Evolutionary conservation across 345 rosid species (phyloP).

Genomic region (Brassica carinata): DNA sequence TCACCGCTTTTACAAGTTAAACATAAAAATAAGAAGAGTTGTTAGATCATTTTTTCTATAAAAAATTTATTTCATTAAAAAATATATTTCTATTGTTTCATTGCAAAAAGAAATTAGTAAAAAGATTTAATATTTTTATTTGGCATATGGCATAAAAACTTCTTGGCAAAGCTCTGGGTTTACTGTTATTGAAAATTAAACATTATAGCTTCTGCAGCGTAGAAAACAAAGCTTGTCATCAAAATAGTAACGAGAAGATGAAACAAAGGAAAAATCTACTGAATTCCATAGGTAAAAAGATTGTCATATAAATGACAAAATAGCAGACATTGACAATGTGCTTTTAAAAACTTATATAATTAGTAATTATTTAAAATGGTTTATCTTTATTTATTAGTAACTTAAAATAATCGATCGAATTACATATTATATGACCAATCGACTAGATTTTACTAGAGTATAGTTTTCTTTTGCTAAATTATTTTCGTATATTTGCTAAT

Average conservation of each 20-base stretch:
- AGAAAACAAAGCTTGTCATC: neutral
- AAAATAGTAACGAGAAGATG: constrained; percentile 4
- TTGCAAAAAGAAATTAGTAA: too few species aligned
- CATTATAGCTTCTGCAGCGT: neutral
- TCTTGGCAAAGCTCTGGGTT: neutral
- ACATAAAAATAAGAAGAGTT: neutral
- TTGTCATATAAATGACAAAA: neutral
- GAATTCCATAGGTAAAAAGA: neutral
- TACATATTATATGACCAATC: neutral
- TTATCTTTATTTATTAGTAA: neutral
- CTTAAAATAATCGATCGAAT: neutral
- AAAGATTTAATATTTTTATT: too few species aligned
- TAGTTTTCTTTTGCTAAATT: neutral
- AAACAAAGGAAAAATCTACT: neutral
- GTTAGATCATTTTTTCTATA: neutral
- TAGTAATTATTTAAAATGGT: neutral
- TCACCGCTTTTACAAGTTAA: neutral
- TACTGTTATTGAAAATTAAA: neutral
- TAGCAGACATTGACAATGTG: neutral
- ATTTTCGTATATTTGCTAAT: neutral
- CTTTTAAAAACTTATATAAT: neutral
- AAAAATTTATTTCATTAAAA: neutral
- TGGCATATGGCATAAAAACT: neutral
- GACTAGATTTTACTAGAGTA: neutral
- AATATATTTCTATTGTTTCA: too few species aligned